A percentile compares a stretch with the other conserved stretches of the same genome.
Evolutionary conservation across 192 early-diverging fungal species (phyloP).

Genomic region (Radiomyces spectabilis): DNA sequence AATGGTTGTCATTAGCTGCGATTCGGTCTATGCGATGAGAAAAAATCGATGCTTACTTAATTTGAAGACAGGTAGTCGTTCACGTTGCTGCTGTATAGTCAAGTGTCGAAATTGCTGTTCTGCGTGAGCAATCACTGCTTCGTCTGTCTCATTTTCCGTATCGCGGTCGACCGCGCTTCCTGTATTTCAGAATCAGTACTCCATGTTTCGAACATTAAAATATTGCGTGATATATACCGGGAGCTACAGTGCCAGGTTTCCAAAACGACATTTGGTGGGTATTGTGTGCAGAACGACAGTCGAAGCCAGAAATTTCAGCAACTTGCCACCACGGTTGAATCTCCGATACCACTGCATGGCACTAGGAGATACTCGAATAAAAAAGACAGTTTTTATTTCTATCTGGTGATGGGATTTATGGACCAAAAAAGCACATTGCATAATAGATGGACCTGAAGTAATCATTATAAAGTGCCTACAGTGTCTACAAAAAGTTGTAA

Average conservation of each 20-base stretch:
- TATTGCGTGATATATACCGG: constrained; percentile 25
- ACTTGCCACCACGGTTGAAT: too few species aligned
- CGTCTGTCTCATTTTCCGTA: constrained; percentile 48
- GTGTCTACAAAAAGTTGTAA: too few species aligned
- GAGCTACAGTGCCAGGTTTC: constrained; percentile 54
- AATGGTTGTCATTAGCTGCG: not conserved
- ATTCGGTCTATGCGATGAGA: not conserved
- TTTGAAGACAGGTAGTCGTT: constrained; percentile 83
- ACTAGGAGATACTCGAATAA: too few species aligned
- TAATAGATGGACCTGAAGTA: too few species aligned
- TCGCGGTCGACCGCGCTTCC: constrained; percentile 59
- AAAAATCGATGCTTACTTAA: constrained; percentile 47
- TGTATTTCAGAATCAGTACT: constrained; percentile 6
- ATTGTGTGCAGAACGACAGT: too few species aligned
- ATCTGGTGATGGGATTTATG: too few species aligned
- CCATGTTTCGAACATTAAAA: too few species aligned
- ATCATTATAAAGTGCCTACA: too few species aligned
- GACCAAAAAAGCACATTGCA: too few species aligned
- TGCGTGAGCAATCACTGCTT: constrained; percentile 35
- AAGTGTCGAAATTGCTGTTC: constrained; percentile 53
- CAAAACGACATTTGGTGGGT: constrained; percentile 44
- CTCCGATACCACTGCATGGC: too few species aligned
- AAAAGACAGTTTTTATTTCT: too few species aligned
- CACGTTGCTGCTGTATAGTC: constrained; percentile 67
- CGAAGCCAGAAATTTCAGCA: too few species aligned